phyloP scores from a whole-genome alignment of 1,139 yeast species.

The Protomyces arabidopsidicola region DNA sequence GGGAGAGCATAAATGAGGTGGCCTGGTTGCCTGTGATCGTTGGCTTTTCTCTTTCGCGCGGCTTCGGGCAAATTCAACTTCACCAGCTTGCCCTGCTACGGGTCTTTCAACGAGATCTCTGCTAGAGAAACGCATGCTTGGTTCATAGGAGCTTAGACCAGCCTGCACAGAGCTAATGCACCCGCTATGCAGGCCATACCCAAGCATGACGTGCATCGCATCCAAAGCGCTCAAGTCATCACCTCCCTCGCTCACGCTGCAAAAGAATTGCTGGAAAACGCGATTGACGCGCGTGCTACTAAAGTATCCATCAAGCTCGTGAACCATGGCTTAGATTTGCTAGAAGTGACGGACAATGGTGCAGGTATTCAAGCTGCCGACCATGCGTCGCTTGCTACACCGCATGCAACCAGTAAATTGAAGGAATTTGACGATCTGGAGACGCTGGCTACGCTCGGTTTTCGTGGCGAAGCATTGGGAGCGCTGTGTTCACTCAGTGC shows the following conservation, averaged over 20 bases:
- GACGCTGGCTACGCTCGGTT: constrained; percentile 59
- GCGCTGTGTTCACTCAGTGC: constrained; percentile 62
- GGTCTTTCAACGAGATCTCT: too few species aligned
- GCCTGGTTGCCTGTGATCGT: too few species aligned
- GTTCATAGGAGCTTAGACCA: too few species aligned
- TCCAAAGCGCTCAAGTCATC: constrained; percentile 92
- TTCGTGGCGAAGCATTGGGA: constrained; percentile 80
- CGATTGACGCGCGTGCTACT: constrained; percentile 56
- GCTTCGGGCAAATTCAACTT: too few species aligned
- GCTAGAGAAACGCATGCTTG: too few species aligned
- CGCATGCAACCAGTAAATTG: constrained; percentile 79
- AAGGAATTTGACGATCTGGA: constrained; percentile 53
- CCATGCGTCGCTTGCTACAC: constrained; percentile 53
- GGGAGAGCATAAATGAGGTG: too few species aligned
- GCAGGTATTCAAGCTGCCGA: constrained; percentile 61
- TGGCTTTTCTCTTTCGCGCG: too few species aligned
- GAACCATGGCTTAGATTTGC: constrained; percentile 69
- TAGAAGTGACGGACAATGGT: constrained; percentile 76
- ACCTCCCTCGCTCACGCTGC: constrained; percentile 69
- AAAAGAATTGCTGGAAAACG: constrained; percentile 81
- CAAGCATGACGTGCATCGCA: constrained; percentile 54
- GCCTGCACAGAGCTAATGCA: too few species aligned
- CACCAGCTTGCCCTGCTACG: too few species aligned
- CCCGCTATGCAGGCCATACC: constrained; percentile 40
- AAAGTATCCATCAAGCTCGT: constrained; percentile 57